phyloP scores from a whole-genome alignment of 1,284 basidiomycete species.

The Austroboletus niveus region DNA sequence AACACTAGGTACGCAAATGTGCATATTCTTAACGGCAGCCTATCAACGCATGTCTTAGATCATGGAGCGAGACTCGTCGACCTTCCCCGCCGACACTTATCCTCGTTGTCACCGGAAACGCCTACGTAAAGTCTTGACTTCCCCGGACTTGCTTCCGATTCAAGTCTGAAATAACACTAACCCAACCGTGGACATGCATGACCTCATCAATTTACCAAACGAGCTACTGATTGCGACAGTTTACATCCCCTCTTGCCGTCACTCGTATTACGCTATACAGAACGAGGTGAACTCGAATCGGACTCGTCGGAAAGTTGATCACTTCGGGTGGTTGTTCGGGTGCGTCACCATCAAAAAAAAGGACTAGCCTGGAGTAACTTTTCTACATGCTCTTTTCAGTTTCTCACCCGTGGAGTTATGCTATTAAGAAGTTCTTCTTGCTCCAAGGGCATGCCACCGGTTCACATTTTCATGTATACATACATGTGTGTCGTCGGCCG shows the following conservation, averaged over 20 bases:
- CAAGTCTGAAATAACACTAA: background rate
- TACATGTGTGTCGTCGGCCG: background rate
- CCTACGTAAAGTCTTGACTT: slow-evolving; percentile 14
- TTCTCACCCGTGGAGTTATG: background rate
- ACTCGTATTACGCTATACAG: no score
- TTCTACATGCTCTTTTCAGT: background rate
- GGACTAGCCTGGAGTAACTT: background rate
- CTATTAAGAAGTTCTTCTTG: no score
- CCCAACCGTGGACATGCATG: background rate
- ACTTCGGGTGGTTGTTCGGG: no score
- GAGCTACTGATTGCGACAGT: no score
- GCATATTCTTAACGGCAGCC: background rate
- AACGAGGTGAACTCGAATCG: no score
- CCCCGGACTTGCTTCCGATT: slow-evolving; percentile 9
- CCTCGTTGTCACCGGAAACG: background rate
- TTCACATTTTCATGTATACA: background rate
- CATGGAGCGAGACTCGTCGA: no score
- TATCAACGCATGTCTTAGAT: background rate
- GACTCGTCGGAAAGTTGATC: no score
- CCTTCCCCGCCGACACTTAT: no score
- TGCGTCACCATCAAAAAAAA: background rate
- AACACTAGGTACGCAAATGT: background rate
- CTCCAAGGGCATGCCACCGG: background rate
- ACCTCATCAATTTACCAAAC: background rate
- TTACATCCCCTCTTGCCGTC: no score